Evolutionary conservation across 805 yeast genomes (phyloP).

Genomic region (Groenewaldozyma salmanticensis): DNA sequence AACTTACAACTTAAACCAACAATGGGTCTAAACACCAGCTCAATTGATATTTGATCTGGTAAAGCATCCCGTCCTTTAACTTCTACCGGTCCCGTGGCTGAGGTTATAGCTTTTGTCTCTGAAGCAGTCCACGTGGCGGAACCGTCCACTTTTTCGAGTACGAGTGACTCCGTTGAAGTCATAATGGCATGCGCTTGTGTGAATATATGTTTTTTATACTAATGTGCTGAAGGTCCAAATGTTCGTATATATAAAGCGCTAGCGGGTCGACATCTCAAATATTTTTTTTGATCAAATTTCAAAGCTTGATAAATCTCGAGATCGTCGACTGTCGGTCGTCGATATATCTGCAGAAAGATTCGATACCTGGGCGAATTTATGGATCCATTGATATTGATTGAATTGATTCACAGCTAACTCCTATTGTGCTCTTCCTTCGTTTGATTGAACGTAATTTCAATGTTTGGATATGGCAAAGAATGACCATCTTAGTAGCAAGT

Average conservation of each 20-base stretch:
- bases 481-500: slow-evolving; percentile 30
- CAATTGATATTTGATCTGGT: slow-evolving; percentile 70
- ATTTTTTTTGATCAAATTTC: background rate
- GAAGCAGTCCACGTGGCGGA: slow-evolving; percentile 52
- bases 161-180: background rate
- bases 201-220: background rate
- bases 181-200: background rate
- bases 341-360: too few relatives aligned
- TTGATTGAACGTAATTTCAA: too few relatives aligned
- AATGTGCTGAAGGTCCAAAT: background rate
- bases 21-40: slow-evolving; percentile 69
- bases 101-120: slow-evolving; percentile 50
- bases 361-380: too few relatives aligned
- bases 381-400: too few relatives aligned
- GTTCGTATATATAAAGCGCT: background rate
- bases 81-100: slow-evolving; percentile 90
- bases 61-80: slow-evolving; percentile 72
- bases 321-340: too few relatives aligned
- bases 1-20: slow-evolving; percentile 51
- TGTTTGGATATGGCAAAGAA: slow-evolving; percentile 3
- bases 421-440: too few relatives aligned
- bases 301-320: too few relatives aligned
- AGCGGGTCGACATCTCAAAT: background rate
- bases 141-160: slow-evolving; percentile 64
- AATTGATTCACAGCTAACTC: too few relatives aligned